Conservation (phyloP, 1,284 basidiomycete species). For the Dichomitus squalens region DNA sequence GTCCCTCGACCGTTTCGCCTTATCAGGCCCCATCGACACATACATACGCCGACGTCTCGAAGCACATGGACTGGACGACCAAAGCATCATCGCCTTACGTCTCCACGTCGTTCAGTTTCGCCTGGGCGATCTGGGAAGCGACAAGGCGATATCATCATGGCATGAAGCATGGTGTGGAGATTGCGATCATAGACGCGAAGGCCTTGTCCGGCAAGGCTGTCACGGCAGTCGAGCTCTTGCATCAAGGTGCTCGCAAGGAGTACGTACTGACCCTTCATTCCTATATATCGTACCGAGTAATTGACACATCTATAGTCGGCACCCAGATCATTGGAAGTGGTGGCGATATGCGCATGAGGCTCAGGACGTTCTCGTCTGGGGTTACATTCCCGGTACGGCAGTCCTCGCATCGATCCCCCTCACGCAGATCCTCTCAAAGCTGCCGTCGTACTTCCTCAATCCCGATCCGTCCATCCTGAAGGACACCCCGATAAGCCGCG, state of each 20-base stretch:
- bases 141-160: constrained; percentile 67
- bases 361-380: constrained; percentile 72
- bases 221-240: constrained; percentile 64
- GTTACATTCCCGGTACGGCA: constrained; percentile 62
- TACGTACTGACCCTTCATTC: constrained; percentile 36
- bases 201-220: constrained; percentile 57
- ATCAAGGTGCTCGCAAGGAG: constrained; percentile 53
- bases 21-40: constrained; percentile 28
- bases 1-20: constrained; percentile 18
- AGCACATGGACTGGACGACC: constrained; percentile 77
- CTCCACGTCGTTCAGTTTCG: constrained; percentile 76
- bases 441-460: constrained; percentile 71
- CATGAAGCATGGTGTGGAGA: constrained; percentile 73
- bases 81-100: constrained; percentile 66
- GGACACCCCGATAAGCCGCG: constrained; percentile 44
- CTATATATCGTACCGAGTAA: background rate
- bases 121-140: constrained; percentile 81
- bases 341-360: constrained; percentile 71
- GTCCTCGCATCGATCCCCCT: constrained; percentile 72
- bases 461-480: constrained; percentile 39
- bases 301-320: constrained; percentile 46
- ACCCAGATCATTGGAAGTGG: constrained; percentile 72
- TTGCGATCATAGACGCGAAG: constrained; percentile 73
- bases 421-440: constrained; percentile 57
- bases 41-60: constrained; percentile 63